These are phyloP conservation scores for Saccharomycopsis oosterbeekiorum DNA, from an alignment of 805 yeast species.

Conservation along the genomic window DNA sequence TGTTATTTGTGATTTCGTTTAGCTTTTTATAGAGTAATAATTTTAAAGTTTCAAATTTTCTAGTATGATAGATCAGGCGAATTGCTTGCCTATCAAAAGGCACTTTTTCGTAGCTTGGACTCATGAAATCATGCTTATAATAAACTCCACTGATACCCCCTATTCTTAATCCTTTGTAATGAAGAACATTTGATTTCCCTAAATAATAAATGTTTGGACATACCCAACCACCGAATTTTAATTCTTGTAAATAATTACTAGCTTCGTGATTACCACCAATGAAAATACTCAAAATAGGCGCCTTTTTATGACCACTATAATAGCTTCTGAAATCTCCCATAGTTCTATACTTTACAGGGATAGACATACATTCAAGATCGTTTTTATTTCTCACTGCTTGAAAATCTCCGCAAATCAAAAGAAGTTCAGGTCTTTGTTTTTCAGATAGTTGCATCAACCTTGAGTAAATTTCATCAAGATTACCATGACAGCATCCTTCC, in stretches of 20 bases:
- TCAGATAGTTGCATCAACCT: slow-evolving; percentile 22
- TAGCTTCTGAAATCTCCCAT: slow-evolving; percentile 78
- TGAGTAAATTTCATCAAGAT: slow-evolving; percentile 48
- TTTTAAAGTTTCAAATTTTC: slow-evolving; percentile 53
- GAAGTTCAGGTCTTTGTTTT: slow-evolving; percentile 36
- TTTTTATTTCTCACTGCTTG: slow-evolving; percentile 59
- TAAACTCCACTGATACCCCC: slow-evolving; percentile 83
- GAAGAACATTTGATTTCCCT: slow-evolving; percentile 67
- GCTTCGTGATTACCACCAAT: slow-evolving; percentile 97
- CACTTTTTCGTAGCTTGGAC: slow-evolving; percentile 31
- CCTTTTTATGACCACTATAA: slow-evolving; percentile 46
- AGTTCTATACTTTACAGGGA: slow-evolving; percentile 65
- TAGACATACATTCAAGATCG: slow-evolving; percentile 63
- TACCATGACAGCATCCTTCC: slow-evolving; percentile 90
- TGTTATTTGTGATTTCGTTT: slow-evolving; percentile 22
- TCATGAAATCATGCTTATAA: slow-evolving; percentile 40
- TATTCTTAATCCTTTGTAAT: slow-evolving; percentile 67
- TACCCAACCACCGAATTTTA: slow-evolving; percentile 86
- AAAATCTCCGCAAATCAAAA: slow-evolving; percentile 86
- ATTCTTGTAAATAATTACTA: slow-evolving; percentile 61
- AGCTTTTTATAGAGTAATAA: slow-evolving; percentile 28
- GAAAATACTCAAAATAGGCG: slow-evolving; percentile 72
- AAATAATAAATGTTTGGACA: slow-evolving; percentile 80
- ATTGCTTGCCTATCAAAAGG: slow-evolving; percentile 41
- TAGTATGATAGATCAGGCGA: slow-evolving; percentile 63